Conservation (phyloP, 2,329 filamentous ascomycete species). For the Pseudocercospora macadamiae region DNA sequence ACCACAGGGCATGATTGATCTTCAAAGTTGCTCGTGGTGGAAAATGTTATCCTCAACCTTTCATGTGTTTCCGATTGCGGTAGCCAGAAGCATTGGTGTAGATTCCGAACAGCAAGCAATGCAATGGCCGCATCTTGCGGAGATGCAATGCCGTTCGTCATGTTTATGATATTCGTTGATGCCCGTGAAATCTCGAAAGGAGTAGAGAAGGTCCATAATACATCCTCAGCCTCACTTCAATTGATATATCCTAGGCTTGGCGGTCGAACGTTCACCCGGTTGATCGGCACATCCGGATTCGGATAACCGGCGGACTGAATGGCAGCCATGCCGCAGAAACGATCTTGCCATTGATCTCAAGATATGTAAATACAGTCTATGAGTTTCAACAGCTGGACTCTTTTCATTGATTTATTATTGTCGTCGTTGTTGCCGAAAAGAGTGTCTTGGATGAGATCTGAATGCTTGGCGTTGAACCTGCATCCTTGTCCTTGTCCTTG, state of each 20-base stretch:
- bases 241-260: not conserved
- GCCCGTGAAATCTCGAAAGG: too few relatives aligned
- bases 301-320: not conserved
- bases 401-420: too few relatives aligned
- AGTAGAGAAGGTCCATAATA: too few relatives aligned
- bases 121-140: conserved; percentile 14
- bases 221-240: not conserved
- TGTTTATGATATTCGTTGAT: too few relatives aligned
- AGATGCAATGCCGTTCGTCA: too few relatives aligned
- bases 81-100: conserved; percentile 36
- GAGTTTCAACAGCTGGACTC: too few relatives aligned
- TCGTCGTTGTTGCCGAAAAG: too few relatives aligned
- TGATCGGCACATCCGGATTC: not conserved
- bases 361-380: too few relatives aligned
- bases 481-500: too few relatives aligned
- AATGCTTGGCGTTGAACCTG: too few relatives aligned
- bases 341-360: too few relatives aligned
- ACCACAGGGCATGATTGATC: conserved; percentile 33
- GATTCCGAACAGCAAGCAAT: conserved; percentile 19
- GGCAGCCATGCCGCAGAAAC: not conserved
- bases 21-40: conserved; percentile 38
- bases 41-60: conserved; percentile 34
- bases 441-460: too few relatives aligned
- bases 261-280: not conserved
- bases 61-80: conserved; percentile 29